These are phyloP conservation scores for Syzygium grande DNA, from an alignment of 345 rosid species.

Conservation along the genomic window DNA sequence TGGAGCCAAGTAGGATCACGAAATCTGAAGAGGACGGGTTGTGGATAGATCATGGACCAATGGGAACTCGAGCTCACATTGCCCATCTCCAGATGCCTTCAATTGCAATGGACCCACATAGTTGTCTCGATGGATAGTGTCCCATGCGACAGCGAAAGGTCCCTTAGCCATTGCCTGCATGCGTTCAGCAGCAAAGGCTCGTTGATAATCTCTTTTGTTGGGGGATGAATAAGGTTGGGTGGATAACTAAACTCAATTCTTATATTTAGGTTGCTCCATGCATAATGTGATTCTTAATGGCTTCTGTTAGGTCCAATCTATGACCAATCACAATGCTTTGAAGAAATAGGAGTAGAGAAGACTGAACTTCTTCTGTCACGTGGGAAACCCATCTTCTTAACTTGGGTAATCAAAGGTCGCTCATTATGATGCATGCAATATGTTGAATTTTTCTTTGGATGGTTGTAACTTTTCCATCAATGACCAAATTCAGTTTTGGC, in stretches of 20 bases:
- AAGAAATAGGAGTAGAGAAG: background rate
- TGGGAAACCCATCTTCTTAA: background rate
- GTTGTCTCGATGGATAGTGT: background rate
- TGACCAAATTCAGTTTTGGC: background rate
- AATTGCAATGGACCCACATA: background rate
- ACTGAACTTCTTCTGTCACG: background rate
- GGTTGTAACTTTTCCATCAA: background rate
- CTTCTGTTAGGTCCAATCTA: background rate
- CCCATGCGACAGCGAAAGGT: background rate
- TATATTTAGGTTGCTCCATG: background rate
- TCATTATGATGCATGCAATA: background rate
- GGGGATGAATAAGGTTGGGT: background rate
- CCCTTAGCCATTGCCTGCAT: background rate
- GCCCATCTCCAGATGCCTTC: background rate
- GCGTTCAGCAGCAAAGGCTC: background rate
- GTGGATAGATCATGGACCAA: slow-evolving; percentile 85
- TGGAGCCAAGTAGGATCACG: slow-evolving; percentile 46
- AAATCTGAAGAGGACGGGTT: slow-evolving; percentile 46
- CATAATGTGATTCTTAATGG: background rate
- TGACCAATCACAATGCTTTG: background rate
- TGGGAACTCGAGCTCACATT: slow-evolving; percentile 18
- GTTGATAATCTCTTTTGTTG: background rate
- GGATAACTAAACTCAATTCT: background rate
- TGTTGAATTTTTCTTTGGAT: background rate
- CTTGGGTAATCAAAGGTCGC: background rate